Conservation (phyloP, 176 grass and related monocot genomes). For the Triticum turgidum region DNA sequence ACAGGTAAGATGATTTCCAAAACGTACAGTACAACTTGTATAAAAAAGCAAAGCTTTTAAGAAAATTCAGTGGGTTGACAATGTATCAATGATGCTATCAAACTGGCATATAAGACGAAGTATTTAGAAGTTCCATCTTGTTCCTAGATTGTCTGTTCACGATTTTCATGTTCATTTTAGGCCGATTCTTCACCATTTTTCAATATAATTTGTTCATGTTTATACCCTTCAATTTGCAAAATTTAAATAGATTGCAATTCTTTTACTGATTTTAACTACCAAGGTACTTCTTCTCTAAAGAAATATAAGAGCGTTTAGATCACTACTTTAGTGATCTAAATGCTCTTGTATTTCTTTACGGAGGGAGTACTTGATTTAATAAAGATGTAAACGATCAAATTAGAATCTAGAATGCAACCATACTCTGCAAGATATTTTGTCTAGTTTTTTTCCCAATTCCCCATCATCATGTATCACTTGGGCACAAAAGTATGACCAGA, state of each 20-base stretch:
- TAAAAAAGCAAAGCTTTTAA: neutral
- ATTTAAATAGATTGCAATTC: neutral
- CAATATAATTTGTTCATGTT: neutral
- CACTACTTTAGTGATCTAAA: too few relatives aligned
- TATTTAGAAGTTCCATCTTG: neutral
- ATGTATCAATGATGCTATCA: neutral
- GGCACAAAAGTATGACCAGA: neutral
- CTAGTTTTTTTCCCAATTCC: neutral
- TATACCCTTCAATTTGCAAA: neutral
- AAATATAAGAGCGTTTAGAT: too few relatives aligned
- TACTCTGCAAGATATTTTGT: neutral
- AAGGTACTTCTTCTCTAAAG: neutral
- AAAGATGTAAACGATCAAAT: neutral
- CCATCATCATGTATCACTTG: neutral
- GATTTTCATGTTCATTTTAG: neutral
- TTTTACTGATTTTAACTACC: neutral
- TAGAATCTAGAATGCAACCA: neutral
- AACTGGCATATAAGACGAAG: neutral
- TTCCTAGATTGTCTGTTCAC: neutral
- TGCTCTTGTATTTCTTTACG: too few relatives aligned
- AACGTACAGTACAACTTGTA: neutral
- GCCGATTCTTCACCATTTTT: neutral
- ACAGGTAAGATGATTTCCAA: slow-evolving; percentile 55
- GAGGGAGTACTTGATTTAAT: neutral
- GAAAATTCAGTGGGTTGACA: neutral